Conservation (phyloP, 2,329 filamentous ascomycete species). For the Paracoccidioides lutzii region DNA sequence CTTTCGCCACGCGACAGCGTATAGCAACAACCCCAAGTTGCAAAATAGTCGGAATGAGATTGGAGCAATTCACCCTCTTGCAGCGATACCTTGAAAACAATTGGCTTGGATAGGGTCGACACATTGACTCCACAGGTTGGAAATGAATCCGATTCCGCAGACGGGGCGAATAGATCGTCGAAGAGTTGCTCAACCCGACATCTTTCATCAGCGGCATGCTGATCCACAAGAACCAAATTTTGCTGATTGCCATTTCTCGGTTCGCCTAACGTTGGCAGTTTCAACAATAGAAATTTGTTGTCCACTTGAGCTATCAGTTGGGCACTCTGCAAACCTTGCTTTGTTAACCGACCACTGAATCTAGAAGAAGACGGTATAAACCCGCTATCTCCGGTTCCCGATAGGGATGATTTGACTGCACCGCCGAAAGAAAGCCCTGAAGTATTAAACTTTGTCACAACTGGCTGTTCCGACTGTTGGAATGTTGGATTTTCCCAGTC, state of each 20-base stretch:
- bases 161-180: conserved; percentile 36
- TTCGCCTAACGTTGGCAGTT: conserved; percentile 15
- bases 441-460: conserved; percentile 27
- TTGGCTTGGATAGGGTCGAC: conserved; percentile 34
- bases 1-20: conserved; percentile 24
- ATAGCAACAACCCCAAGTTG: conserved; percentile 62
- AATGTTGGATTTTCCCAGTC: conserved; percentile 71
- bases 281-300: conserved; percentile 71
- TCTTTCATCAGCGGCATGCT: conserved; percentile 89
- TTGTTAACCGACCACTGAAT: conserved; percentile 40
- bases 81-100: conserved; percentile 52
- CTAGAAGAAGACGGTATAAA: background rate
- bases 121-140: conserved; percentile 13
- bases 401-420: background rate
- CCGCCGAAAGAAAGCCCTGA: conserved; percentile 1
- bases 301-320: conserved; percentile 73
- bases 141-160: background rate
- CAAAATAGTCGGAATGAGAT: conserved; percentile 45
- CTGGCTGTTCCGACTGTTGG: conserved; percentile 33
- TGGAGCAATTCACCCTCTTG: conserved; percentile 50
- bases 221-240: conserved; percentile 66
- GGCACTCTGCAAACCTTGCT: conserved; percentile 45
- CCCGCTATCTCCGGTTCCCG: background rate
- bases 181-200: conserved; percentile 66
- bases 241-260: conserved; percentile 9